A percentile compares a stretch with the other conserved stretches of the same genome.
Conservation (phyloP, 129 eudicot genomes). For the Rutidosis leptorrhynchoides region DNA sequence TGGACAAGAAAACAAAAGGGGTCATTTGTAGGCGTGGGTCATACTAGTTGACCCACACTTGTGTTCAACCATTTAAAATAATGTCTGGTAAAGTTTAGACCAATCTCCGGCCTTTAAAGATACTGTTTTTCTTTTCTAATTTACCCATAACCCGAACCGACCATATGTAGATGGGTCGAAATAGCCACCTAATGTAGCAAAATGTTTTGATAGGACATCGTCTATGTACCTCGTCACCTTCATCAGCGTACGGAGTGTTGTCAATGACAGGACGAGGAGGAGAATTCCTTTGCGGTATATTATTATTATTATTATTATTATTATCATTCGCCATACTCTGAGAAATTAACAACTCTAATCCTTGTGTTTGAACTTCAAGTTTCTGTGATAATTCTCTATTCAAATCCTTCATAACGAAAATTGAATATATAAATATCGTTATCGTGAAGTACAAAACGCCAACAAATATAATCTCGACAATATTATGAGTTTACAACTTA, state of each 20-base stretch:
- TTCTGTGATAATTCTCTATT: conserved; percentile 83
- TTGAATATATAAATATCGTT: not conserved
- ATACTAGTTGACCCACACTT: not conserved
- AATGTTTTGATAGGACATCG: not conserved
- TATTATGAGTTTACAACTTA: too few relatives aligned
- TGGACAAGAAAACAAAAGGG: too few relatives aligned
- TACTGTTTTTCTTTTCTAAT: not conserved
- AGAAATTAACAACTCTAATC: conserved; percentile 84
- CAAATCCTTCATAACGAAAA: conserved; percentile 48
- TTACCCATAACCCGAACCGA: not conserved
- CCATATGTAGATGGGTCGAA: not conserved
- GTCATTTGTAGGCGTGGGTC: too few relatives aligned
- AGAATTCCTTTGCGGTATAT: conserved; percentile 41
- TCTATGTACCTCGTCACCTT: conserved; percentile 88
- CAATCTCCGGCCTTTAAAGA: not conserved
- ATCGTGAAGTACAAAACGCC: not conserved
- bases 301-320: too few relatives aligned
- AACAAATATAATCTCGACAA: not conserved
- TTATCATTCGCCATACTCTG: conserved; percentile 79
- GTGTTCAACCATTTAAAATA: not conserved
- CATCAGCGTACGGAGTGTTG: conserved; percentile 73
- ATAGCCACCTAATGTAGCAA: not conserved
- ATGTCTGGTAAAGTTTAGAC: too few relatives aligned
- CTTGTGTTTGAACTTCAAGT: conserved; percentile 96
- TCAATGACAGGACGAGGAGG: conserved; percentile 47